phyloP scores from a whole-genome alignment of 2,329 filamentous ascomycete genomes.

The Sarocladium brachiariae region DNA sequence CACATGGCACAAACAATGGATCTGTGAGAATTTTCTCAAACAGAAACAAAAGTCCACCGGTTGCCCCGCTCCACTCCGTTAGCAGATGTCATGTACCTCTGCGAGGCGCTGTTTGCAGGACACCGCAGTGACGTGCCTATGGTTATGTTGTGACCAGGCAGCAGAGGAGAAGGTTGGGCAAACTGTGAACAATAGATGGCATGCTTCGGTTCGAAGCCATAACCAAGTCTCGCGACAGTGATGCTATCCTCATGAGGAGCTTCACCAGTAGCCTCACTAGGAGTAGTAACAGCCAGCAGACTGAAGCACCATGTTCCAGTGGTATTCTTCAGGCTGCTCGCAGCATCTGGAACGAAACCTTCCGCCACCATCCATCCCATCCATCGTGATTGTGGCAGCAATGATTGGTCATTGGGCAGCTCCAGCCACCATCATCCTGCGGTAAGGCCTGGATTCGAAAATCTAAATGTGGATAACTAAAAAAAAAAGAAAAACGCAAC shows the following conservation, averaged over 20 bases:
- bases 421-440: background rate
- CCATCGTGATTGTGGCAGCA: background rate
- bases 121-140: background rate
- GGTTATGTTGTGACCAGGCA: no score
- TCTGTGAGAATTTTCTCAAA: background rate
- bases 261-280: background rate
- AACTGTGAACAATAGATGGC: background rate
- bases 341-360: conserved; percentile 4
- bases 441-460: background rate
- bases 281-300: background rate
- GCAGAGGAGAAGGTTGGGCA: background rate
- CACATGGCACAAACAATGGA: background rate
- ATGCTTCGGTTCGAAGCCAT: background rate
- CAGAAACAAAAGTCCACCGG: conserved; percentile 9
- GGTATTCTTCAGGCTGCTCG: background rate
- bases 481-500: background rate
- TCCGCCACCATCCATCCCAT: conserved; percentile 2
- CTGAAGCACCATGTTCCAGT: no score
- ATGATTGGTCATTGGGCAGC: background rate
- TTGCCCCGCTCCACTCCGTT: conserved; percentile 21
- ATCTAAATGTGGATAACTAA: background rate
- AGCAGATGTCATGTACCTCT: conserved; percentile 23
- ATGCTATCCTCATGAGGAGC: background rate
- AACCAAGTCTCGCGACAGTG: background rate
- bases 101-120: conserved; percentile 4